Percentiles rank a stretch among this genome's conserved stretches.
Conservation (phyloP, 2,329 filamentous ascomycete species). For the Alternaria panax region DNA sequence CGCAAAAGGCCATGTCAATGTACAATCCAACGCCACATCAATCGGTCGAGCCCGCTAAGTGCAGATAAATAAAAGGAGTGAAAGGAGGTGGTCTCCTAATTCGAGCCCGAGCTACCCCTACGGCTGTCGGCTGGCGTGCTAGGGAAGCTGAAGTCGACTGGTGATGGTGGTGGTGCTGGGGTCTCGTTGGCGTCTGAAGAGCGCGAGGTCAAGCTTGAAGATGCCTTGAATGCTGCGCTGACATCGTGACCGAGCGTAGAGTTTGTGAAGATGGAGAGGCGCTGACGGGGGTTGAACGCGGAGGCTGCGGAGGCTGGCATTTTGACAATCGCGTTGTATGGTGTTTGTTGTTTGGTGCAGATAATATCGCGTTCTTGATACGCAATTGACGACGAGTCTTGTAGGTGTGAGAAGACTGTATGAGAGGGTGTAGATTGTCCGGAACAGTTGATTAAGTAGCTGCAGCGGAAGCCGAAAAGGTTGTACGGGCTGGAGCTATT, state of each 20-base stretch:
- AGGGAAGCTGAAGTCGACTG: conserved; percentile 52
- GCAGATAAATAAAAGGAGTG: conserved; percentile 30
- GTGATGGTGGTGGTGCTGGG: conserved; percentile 51
- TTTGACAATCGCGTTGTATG: conserved; percentile 12
- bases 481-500: conserved; percentile 8
- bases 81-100: conserved; percentile 2
- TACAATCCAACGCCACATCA: background rate
- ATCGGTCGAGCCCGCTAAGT: conserved; percentile 36
- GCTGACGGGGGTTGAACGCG: conserved; percentile 48
- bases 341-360: conserved; percentile 6
- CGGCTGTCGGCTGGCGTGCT: conserved; percentile 35
- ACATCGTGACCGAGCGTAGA: conserved; percentile 51
- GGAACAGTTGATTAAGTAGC: conserved; percentile 29
- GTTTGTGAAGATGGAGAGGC: conserved; percentile 53
- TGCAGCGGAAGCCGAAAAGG: conserved; percentile 11
- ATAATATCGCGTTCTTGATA: conserved; percentile 4
- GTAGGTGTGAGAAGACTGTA: background rate
- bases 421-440: conserved; percentile 9
- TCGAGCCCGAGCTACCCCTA: conserved; percentile 8
- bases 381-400: conserved; percentile 1
- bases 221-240: conserved; percentile 51
- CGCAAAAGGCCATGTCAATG: background rate
- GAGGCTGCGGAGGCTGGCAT: conserved; percentile 40
- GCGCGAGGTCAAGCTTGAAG: conserved; percentile 36
- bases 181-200: conserved; percentile 46